phyloP scores from a whole-genome alignment of 2,329 filamentous ascomycete genomes.

The Lomentospora prolificans region DNA sequence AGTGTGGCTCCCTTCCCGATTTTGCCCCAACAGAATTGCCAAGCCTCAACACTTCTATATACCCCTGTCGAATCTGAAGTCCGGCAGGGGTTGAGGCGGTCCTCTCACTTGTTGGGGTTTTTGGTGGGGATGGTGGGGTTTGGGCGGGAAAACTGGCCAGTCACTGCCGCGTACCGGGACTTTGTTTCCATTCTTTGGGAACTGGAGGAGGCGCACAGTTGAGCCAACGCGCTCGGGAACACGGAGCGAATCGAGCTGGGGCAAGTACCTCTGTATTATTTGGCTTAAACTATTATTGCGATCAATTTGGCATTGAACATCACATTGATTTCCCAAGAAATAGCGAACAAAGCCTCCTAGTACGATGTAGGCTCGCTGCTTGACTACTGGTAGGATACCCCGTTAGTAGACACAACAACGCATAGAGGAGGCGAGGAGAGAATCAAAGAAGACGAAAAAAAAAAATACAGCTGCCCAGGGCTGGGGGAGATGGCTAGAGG shows the following conservation, averaged over 20 bases:
- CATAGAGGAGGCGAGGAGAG: background rate
- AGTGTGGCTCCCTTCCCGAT: background rate
- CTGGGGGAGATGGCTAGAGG: background rate
- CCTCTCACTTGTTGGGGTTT: slow-evolving; percentile 3
- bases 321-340: background rate
- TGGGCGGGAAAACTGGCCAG: background rate
- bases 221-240: background rate
- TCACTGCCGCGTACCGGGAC: background rate
- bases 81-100: background rate
- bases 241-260: too few species aligned
- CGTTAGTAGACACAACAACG: too few species aligned
- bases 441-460: background rate
- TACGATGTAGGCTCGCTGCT: background rate
- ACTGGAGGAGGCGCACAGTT: background rate
- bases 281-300: too few species aligned
- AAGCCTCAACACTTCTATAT: slow-evolving; percentile 8
- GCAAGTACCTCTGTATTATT: background rate
- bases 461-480: background rate
- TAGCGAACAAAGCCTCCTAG: background rate
- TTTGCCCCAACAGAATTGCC: slow-evolving; percentile 6
- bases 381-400: too few species aligned
- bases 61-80: background rate
- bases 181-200: background rate
- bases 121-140: slow-evolving; percentile 3
- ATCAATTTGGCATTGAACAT: background rate